Base-by-base conservation (phyloP, 2,329 filamentous ascomycete species). In the Curvularia verruculosa region DNA sequence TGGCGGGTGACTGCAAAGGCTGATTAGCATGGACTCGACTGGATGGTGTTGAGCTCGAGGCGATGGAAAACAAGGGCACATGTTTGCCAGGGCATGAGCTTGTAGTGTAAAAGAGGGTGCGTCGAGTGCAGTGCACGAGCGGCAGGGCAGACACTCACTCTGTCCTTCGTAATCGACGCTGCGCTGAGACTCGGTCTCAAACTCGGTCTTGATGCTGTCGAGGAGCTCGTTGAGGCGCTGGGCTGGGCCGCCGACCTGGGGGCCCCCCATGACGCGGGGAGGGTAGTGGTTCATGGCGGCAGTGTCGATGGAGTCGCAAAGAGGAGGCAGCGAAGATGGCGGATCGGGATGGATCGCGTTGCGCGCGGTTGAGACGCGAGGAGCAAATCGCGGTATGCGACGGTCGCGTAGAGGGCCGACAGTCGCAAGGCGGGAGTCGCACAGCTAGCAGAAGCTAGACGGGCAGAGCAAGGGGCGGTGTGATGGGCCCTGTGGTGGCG, bases 81-180 rank as follows among this genome's bases (percentile, higher is more conserved):
- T 47, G 49, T 49, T 53, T 44, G 54, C 49, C n/a, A 26, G 10
- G n/a, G 13, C 12, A 18, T 9, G 18, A 24, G 29, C 29, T 13
- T 28, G 13, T 4, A 8, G 13, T 29, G 29, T 6, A 23, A 13
- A 24, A 9, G 18, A 24, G 3, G 21, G 9, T n/a, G 13, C 10
- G 7, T 15, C 43, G 31, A 19, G 28, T 36, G 34, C 34, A 15
- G 13, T 18, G 40, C 31, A 28, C 31, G 13, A 5, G 4, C 12
- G 29, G 39, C 19, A 23, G 29, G 37, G 40, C 34, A 36, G n/a
- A 23, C 59, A 87, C 92, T 83, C 87, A 97, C 94, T 90, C 77
- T 96, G 92, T 76, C 94, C 91, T 76, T 99, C 94, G 76, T 92
- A 96, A 69, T 92, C 91, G 75, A 91, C 91, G 64, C 87, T 90